Conservation (phyloP, 495 filamentous ascomycete species). For the Diplogelasinospora grovesii region DNA sequence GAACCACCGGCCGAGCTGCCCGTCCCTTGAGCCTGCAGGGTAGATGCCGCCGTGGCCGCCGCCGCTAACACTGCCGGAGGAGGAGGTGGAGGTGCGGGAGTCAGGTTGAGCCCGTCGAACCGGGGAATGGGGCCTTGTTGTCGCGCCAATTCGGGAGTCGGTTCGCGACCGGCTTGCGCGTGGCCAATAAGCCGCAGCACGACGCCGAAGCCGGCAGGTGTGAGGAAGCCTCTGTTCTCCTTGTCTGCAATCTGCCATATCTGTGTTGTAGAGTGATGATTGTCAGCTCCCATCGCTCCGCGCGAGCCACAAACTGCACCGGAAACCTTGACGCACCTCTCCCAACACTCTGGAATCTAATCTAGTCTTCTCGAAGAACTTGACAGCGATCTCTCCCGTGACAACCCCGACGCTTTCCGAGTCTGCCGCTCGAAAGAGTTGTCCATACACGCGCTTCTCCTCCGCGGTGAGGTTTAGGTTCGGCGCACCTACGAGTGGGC, state of each 20-base stretch:
- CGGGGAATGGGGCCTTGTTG: conserved; percentile 80
- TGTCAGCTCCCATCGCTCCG: not conserved
- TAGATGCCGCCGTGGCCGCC: conserved; percentile 49
- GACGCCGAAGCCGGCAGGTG: conserved; percentile 82
- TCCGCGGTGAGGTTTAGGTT: conserved; percentile 83
- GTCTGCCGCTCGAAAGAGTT: conserved; percentile 86
- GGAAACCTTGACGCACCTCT: conserved; percentile 54
- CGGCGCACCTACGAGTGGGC: conserved; percentile 41
- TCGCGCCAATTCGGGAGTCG: conserved; percentile 64
- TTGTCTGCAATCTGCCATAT: conserved; percentile 99
- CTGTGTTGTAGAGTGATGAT: conserved; percentile 35
- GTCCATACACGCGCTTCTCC: conserved; percentile 87
- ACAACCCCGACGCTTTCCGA: conserved; percentile 86
- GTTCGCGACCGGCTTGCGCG: conserved; percentile 78
- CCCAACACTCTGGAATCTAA: conserved; percentile 78
- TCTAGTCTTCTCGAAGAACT: conserved; percentile 96
- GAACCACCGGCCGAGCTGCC: no score
- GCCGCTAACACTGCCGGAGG: no score
- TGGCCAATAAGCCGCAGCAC: conserved; percentile 92
- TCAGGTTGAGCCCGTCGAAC: conserved; percentile 67
- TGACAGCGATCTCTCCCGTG: conserved; percentile 90
- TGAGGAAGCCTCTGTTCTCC: conserved; percentile 90
- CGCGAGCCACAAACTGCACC: conserved; percentile 8
- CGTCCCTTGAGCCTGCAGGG: conserved; percentile 57
- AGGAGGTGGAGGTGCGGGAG: conserved; percentile 33